These are phyloP conservation scores for Vaccinium macrocarpon DNA, from an alignment of 148 eudicot genomes.

Conservation along the genomic window DNA sequence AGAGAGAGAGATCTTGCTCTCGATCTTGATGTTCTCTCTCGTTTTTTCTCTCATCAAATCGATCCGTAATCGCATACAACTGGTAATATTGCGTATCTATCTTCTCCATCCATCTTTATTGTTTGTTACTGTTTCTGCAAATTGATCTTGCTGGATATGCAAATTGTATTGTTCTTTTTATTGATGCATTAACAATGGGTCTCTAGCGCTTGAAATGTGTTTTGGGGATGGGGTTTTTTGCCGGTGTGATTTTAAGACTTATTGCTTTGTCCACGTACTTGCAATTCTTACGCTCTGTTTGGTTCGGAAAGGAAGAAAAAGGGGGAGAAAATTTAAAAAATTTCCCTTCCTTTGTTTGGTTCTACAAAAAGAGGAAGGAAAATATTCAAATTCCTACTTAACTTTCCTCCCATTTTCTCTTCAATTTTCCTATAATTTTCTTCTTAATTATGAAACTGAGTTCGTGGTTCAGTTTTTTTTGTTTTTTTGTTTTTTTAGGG, in stretches of 20 bases:
- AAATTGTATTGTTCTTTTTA: not conserved
- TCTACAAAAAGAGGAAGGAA: too few relatives aligned
- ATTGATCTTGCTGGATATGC: not conserved
- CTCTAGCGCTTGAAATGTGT: not conserved
- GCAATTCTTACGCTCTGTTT: too few relatives aligned
- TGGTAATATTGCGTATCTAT: not conserved
- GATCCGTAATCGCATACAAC: not conserved
- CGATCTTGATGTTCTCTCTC: not conserved
- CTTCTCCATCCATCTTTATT: not conserved
- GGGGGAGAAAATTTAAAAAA: too few relatives aligned
- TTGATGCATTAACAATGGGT: not conserved
- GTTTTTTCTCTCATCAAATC: not conserved
- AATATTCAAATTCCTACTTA: too few relatives aligned
- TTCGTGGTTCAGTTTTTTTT: not conserved
- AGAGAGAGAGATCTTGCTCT: not conserved
- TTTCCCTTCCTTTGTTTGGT: too few relatives aligned
- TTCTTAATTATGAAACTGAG: too few relatives aligned
- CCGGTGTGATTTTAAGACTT: not conserved
- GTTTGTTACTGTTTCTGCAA: not conserved
- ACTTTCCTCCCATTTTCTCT: too few relatives aligned
- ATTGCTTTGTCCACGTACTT: not conserved
- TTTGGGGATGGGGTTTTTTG: not conserved
- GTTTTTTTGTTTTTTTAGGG: not conserved
- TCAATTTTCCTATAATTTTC: too few relatives aligned
- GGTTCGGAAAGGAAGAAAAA: too few relatives aligned